Evolutionary conservation across 345 rosid species (phyloP).

Genomic region (Pelargonium nanum): DNA sequence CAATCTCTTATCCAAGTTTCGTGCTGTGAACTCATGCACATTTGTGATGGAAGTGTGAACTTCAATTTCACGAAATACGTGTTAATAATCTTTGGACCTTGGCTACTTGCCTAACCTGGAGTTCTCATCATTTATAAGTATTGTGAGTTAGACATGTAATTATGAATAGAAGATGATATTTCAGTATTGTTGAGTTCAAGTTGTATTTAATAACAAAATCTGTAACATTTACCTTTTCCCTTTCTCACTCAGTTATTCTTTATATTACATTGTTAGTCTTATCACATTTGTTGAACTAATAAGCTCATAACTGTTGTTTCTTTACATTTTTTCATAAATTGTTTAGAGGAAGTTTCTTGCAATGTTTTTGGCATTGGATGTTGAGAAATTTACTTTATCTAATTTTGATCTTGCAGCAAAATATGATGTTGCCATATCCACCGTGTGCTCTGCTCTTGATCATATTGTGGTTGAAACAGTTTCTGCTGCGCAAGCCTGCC

Average conservation of each 20-base stretch:
- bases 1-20: background rate
- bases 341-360: background rate
- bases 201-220: background rate
- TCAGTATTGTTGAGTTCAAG: background rate
- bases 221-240: background rate
- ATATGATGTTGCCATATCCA: constrained; percentile 90
- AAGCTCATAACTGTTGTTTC: background rate
- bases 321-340: too few relatives aligned
- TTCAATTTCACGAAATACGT: background rate
- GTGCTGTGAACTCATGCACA: background rate
- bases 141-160: background rate
- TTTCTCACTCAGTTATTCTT: background rate
- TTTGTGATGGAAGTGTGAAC: background rate
- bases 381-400: background rate
- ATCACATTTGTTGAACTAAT: background rate
- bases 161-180: too few relatives aligned
- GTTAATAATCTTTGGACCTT: background rate
- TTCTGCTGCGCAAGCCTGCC: constrained; percentile 85
- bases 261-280: background rate
- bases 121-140: background rate
- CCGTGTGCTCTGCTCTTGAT: constrained; percentile 91
- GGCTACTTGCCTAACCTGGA: background rate
- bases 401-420: constrained; percentile 54
- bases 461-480: constrained; percentile 93
- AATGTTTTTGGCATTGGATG: background rate